phyloP scores from a whole-genome alignment of 148 eudicot genomes.

The Rheum nobile region DNA sequence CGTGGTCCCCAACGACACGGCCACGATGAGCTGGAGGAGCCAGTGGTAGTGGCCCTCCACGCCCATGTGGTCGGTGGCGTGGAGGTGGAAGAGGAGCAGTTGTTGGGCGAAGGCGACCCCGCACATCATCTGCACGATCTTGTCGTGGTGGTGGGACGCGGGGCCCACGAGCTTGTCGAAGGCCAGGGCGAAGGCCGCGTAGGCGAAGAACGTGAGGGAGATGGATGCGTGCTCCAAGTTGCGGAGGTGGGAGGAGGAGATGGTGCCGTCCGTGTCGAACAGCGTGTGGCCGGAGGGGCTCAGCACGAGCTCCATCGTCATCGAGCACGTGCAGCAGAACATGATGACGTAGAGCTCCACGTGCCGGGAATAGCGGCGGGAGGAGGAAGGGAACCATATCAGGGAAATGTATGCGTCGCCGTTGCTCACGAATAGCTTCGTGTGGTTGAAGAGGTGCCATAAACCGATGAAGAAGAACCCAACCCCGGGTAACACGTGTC shows the following conservation, averaged over 20 bases:
- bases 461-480: conserved; percentile 55
- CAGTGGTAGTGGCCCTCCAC: conserved; percentile 81
- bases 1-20: conserved; percentile 33
- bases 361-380: conserved; percentile 14
- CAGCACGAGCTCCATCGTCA: conserved; percentile 70
- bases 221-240: conserved; percentile 71
- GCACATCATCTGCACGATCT: conserved; percentile 34
- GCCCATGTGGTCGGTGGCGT: conserved; percentile 77
- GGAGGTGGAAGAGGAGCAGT: conserved; percentile 61
- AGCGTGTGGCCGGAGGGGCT: conserved; percentile 63
- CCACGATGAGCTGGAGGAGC: conserved; percentile 56
- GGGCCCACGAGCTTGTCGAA: conserved; percentile 25
- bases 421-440: conserved; percentile 30
- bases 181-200: conserved; percentile 40
- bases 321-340: conserved; percentile 25
- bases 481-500: conserved; percentile 64
- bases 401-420: conserved; percentile 33
- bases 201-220: conserved; percentile 44
- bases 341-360: conserved; percentile 65
- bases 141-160: conserved; percentile 1
- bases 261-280: conserved; percentile 55
- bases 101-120: conserved; percentile 56
- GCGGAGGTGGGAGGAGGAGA: conserved; percentile 81
- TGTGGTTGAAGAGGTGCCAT: conserved; percentile 67
- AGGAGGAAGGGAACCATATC: conserved; percentile 48